Base-by-base conservation (phyloP, 2,329 filamentous ascomycete species). In the Nigrospora osmanthi region DNA sequence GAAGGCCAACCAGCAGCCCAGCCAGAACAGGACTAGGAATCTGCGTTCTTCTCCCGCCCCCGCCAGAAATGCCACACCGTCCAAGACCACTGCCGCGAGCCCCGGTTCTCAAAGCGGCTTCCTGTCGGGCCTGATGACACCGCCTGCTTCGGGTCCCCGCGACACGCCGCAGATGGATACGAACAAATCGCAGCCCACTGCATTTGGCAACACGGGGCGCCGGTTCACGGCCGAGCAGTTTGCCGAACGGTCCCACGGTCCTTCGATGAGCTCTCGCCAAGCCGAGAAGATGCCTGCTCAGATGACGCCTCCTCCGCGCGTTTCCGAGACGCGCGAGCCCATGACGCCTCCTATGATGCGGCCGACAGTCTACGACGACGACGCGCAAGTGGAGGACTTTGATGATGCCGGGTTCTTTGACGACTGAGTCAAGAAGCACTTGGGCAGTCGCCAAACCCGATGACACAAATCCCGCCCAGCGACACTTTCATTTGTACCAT, bases 41-140 rank as follows among this genome's bases (percentile, higher is more conserved):
- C 67, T 64, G 23, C 55, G 71, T 34, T 67, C 65, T 42, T 71
- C 75, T 7, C 69, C 74, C 13, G 64, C 64, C 1, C 49, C 60
- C 11, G 59, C 56, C 33, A 62, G 59, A 40, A 69, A 65, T 47
- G 66, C 69, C 38, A 86, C 83, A 1, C 83, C 83, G 6, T 83
- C 82, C 14, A 40, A 40, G 38, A 40, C 35, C 1, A 49, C 35
- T 10, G 81, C 77, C 55, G 69, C 70, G 37, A 75, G 69, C 34
- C 61, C 64, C 0, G 64, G 69, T 4, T 72, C 81, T 1, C 73
- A 78, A 44, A 79, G 60, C 57, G 68, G 73, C 40, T 83, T 89
- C 49, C 72, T 90, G 16, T 84, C 84, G 1, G 90, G 90, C 2
- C 78, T 95, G 17, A 75, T 96, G 72, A 96, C 91, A 1, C 90